Conservation (phyloP, 371 early-diverging fungal genomes). For the Chytridium lagenaria region DNA sequence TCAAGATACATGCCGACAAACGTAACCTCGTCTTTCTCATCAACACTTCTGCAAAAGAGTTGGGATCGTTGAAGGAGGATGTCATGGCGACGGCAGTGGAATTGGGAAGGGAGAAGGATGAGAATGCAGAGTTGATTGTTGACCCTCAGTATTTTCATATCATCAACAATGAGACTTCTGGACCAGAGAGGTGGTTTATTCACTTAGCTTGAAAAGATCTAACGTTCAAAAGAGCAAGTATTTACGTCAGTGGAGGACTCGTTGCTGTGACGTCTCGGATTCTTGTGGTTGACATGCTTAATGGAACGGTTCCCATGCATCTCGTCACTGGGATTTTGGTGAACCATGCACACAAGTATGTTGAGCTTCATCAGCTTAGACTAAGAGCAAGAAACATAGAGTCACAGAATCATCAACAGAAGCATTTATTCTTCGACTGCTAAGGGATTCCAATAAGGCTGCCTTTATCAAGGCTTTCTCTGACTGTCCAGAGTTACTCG, state of each 20-base stretch:
- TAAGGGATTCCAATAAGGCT: constrained; percentile 77
- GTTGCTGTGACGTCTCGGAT: constrained; percentile 89
- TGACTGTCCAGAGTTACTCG: constrained; percentile 88
- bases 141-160: constrained; percentile 55
- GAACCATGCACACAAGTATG: constrained; percentile 82
- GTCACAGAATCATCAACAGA: constrained; percentile 82
- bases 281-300: constrained; percentile 93
- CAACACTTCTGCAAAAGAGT: constrained; percentile 74
- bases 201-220: not conserved
- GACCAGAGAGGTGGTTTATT: constrained; percentile 61
- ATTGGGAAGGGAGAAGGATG: constrained; percentile 1
- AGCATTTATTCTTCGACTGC: constrained; percentile 84
- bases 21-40: constrained; percentile 81
- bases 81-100: constrained; percentile 41
- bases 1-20: constrained; percentile 67
- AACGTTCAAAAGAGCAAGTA: constrained; percentile 52
- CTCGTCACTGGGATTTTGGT: constrained; percentile 88
- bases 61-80: constrained; percentile 63
- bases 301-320: constrained; percentile 74
- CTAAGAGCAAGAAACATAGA: constrained; percentile 41
- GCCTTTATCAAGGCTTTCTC: constrained; percentile 95
- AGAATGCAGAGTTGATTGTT: not conserved
- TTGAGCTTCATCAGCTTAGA: not conserved
- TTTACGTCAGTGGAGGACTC: constrained; percentile 89
- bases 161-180: constrained; percentile 69